Conservation (phyloP, 176 grass and related monocot species). For the Carex cristatella region DNA sequence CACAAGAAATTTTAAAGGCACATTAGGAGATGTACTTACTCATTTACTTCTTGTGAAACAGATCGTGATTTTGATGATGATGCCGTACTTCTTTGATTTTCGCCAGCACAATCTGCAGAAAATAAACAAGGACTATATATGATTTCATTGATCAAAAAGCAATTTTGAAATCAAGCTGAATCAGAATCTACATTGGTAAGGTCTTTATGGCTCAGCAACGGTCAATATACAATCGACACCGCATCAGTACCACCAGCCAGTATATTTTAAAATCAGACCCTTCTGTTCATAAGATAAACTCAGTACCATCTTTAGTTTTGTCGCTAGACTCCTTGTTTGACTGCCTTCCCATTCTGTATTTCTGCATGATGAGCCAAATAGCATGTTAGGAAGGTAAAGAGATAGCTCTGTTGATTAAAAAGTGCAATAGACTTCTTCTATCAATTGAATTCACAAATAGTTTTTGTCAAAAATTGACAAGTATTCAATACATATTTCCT, state of each 20-base stretch:
- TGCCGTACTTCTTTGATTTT: constrained; percentile 19
- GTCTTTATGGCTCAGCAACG: background rate
- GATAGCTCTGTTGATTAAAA: background rate
- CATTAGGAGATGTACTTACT: constrained; percentile 13
- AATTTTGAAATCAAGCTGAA: constrained; percentile 2
- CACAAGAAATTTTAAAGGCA: constrained; percentile 17
- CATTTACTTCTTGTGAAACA: constrained; percentile 31
- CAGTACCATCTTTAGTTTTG: constrained; percentile 28
- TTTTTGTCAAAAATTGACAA: background rate
- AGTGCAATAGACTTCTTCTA: background rate
- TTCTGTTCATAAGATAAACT: constrained; percentile 1
- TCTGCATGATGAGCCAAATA: constrained; percentile 10
- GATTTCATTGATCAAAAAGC: background rate
- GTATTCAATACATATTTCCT: background rate
- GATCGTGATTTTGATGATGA: constrained; percentile 27
- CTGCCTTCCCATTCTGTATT: constrained; percentile 30
- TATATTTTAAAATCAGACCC: background rate
- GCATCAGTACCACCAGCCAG: background rate
- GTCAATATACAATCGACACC: background rate
- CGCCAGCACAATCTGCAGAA: constrained; percentile 13
- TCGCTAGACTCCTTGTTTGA: constrained; percentile 27
- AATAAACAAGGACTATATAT: background rate
- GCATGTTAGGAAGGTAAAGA: background rate
- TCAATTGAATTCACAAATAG: background rate
- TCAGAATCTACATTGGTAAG: background rate